Conservation (phyloP, 352 stramenopile genomes). For the Achlya hypogyna region DNA sequence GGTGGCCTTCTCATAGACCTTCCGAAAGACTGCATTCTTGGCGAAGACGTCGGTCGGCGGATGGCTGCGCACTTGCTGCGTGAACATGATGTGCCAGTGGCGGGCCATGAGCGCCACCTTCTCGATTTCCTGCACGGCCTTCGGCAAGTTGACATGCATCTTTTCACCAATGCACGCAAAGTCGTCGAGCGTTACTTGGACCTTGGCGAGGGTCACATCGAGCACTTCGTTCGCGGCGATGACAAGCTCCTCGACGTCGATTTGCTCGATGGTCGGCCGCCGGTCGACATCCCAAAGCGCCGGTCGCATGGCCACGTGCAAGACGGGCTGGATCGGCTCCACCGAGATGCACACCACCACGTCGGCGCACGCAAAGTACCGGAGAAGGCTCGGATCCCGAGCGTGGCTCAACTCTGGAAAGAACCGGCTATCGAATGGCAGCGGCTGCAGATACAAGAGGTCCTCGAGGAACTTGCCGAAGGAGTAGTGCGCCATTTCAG, state of each 20-base stretch:
- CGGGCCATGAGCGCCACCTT: not conserved
- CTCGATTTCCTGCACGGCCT: not conserved
- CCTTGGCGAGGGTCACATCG: slow-evolving; percentile 60
- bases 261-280: slow-evolving; percentile 42
- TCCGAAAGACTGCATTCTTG: slow-evolving; percentile 70
- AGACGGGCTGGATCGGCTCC: slow-evolving; percentile 68
- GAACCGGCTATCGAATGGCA: slow-evolving; percentile 53
- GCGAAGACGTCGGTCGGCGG: slow-evolving; percentile 68
- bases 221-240: slow-evolving; percentile 67
- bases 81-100: slow-evolving; percentile 9
- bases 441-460: slow-evolving; percentile 73
- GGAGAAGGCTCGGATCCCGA: slow-evolving; percentile 54
- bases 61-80: slow-evolving; percentile 44
- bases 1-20: slow-evolving; percentile 71
- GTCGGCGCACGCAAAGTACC: slow-evolving; percentile 66
- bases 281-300: slow-evolving; percentile 71
- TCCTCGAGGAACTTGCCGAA: slow-evolving; percentile 84
- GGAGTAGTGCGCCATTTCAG: slow-evolving; percentile 75
- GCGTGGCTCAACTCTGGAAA: slow-evolving; percentile 60
- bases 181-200: slow-evolving; percentile 67
- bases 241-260: slow-evolving; percentile 62
- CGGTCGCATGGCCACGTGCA: slow-evolving; percentile 74
- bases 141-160: not conserved
- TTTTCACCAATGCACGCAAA: slow-evolving; percentile 18
- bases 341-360: slow-evolving; percentile 69